A percentile compares a stretch with the other conserved stretches of the same genome.
phyloP scores from a whole-genome alignment of 306 rosid species.

The Lathyrus tuberosus region DNA sequence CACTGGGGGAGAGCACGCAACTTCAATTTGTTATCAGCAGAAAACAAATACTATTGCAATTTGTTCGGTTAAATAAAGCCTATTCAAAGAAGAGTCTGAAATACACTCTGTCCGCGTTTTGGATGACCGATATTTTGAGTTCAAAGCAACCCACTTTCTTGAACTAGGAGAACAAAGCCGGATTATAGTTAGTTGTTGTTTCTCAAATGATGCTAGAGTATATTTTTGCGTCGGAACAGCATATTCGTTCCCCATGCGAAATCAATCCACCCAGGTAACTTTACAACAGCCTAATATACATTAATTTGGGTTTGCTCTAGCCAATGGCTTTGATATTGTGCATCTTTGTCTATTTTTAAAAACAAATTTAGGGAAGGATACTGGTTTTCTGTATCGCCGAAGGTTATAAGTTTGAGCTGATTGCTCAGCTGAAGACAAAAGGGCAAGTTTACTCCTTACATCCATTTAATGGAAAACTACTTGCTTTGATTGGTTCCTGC shows the following conservation, averaged over 20 bases:
- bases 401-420: no score
- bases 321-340: slow-evolving; percentile 22
- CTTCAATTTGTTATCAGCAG: slow-evolving; percentile 91
- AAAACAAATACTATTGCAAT: slow-evolving; percentile 92
- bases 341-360: slow-evolving; percentile 11
- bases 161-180: slow-evolving; percentile 31
- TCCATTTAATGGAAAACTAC: no score
- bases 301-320: slow-evolving; percentile 17
- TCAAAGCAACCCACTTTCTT: no score
- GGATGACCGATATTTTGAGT: no score
- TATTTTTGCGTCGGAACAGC: slow-evolving; percentile 96
- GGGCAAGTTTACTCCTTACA: no score
- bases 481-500: no score
- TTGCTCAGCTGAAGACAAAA: no score
- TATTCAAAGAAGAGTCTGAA: not conserved
- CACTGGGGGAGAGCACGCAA: slow-evolving; percentile 91
- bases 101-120: no score
- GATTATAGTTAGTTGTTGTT: slow-evolving; percentile 89
- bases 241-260: not conserved
- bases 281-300: not conserved
- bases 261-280: slow-evolving; percentile 14
- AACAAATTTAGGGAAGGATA: slow-evolving; percentile 73
- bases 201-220: slow-evolving; percentile 81
- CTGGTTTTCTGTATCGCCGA: slow-evolving; percentile 49
- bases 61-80: slow-evolving; percentile 71